These are phyloP conservation scores for Melaleuca quinquenervia DNA, from an alignment of 345 rosid genomes.

Conservation along the genomic window DNA sequence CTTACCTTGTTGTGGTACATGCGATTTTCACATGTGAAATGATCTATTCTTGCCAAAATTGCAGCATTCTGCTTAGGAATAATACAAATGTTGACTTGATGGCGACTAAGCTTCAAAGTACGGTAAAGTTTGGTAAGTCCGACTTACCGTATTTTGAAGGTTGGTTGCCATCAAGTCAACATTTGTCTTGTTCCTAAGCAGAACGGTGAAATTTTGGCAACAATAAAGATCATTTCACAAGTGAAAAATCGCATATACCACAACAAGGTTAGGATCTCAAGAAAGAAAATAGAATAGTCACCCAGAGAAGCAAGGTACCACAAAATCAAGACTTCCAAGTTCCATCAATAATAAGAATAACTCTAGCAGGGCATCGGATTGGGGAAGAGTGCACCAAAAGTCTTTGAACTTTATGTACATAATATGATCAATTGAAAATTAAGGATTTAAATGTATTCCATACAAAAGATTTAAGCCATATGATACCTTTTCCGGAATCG, in stretches of 20 bases:
- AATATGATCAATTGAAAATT: not conserved
- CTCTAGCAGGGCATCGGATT: not conserved
- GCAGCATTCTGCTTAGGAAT: slow-evolving; percentile 76
- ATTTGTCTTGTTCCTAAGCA: slow-evolving; percentile 57
- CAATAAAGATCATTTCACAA: not conserved
- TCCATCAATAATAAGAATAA: not conserved
- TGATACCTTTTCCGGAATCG: not conserved
- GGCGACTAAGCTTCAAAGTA: slow-evolving; percentile 55
- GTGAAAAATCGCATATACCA: not conserved
- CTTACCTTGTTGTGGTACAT: not conserved
- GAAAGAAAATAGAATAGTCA: not conserved
- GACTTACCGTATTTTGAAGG: slow-evolving; percentile 56
- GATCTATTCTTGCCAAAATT: not conserved
- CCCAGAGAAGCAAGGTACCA: not conserved
- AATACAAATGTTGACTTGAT: slow-evolving; percentile 50
- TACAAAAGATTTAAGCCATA: not conserved
- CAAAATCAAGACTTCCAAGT: not conserved
- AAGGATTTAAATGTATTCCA: not conserved
- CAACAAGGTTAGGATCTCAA: not conserved
- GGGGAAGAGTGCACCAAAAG: not conserved
- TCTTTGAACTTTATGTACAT: not conserved
- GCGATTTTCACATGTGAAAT: not conserved
- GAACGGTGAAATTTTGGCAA: slow-evolving; percentile 40
- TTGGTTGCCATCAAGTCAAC: slow-evolving; percentile 57
- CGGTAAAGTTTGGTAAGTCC: too few relatives aligned